Evolutionary conservation across 805 yeast species (phyloP).

Genomic region (Cyberlindnera xishuangbannaensis): DNA sequence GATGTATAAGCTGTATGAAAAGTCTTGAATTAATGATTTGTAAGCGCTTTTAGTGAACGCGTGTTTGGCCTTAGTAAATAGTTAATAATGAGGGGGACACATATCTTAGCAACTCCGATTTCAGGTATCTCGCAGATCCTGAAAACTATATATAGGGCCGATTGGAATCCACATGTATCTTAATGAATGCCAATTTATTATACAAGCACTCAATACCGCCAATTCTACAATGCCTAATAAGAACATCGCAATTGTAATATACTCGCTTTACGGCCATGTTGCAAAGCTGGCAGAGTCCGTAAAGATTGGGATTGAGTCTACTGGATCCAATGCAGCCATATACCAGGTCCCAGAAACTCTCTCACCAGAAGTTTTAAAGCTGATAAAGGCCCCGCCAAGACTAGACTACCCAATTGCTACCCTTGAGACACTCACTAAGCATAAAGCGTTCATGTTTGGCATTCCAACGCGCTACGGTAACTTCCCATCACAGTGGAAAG

Average conservation of each 20-base stretch:
- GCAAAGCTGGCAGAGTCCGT: constrained; percentile 62
- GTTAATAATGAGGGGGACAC: too few species aligned
- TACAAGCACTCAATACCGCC: too few species aligned
- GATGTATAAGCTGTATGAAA: too few species aligned
- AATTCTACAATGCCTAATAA: too few species aligned
- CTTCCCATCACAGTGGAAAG: constrained; percentile 68
- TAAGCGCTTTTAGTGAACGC: too few species aligned
- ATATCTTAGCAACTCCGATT: too few species aligned
- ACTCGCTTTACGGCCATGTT: constrained; percentile 79
- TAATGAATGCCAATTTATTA: too few species aligned
- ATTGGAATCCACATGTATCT: too few species aligned
- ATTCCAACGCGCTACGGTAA: constrained; percentile 76
- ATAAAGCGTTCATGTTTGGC: constrained; percentile 74
- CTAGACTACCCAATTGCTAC: constrained; percentile 54
- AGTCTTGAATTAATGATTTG: too few species aligned
- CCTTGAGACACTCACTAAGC: constrained; percentile 45
- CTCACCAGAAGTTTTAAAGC: constrained; percentile 49
- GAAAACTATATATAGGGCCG: too few species aligned
- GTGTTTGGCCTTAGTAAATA: too few species aligned
- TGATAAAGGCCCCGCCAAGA: constrained; percentile 62
- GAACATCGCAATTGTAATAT: constrained; percentile 49
- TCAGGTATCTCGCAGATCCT: too few species aligned
- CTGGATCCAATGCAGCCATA: constrained; percentile 68
- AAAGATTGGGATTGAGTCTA: constrained; percentile 60
- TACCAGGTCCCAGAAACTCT: constrained; percentile 81